Evolutionary conservation across 2,329 filamentous ascomycete species (phyloP), one percentile per base, ranked within the genome.

Genomic region (Metarhizium brunneum): DNA sequence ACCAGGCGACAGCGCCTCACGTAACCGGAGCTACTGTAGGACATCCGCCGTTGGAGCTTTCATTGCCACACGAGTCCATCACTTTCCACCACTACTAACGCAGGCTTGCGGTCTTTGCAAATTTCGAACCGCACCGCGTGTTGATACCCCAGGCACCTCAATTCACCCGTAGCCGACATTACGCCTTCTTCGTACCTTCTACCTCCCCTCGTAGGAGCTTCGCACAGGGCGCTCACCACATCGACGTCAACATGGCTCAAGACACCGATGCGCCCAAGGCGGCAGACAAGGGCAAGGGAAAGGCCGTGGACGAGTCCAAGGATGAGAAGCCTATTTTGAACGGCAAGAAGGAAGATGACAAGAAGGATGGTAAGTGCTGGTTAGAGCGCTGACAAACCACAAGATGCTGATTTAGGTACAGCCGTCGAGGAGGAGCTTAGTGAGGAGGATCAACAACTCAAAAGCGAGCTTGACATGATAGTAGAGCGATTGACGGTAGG

Each of bases 361-460:
- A 79, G 68, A 73, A 73, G 57, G 75, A 76, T 59, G 69, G 76
- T 79, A 69, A 60, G 75, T 68, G 50, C 45, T 62, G 58, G 47
- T 56, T 56, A 53, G 45, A 20, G n/a, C n/a, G 54, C 3, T 53
- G n/a, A 49, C 25, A 48, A 59, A 54, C 56, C 53, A 56, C 56
- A 47, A 52, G 55, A 55, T 60, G 56, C 63, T 66, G 61, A 66
- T 55, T 13, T 45, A 57, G 59, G 52, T 36, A 35, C 51, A 72
- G 70, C 66, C 38, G 74, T 71, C 66, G 70, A 80, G 76, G 92
- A 97, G 75, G 94, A 99, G 75, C 86, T 99, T 64, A 99, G 82
- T 68, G 94, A 99, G 68, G 94, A 99, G 73, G 94, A 99, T 63
- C 92, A 97, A 75, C 92, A 97, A 78, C 84, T 99, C 68, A 99